Evolutionary conservation across 306 rosid species (phyloP).

Genomic region (Delonix regia): DNA sequence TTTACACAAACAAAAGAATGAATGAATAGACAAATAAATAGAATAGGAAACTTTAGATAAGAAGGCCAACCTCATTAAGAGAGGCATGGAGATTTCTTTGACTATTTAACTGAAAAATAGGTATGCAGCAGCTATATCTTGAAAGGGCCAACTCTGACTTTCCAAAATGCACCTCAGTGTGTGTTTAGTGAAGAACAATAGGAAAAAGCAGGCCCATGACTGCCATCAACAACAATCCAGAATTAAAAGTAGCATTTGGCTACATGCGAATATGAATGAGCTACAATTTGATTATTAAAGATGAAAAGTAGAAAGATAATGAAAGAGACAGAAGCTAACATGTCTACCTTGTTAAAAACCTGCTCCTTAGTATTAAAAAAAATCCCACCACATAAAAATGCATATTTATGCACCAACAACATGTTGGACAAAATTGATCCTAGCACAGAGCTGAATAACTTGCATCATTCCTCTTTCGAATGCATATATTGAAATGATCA

Average conservation of each 20-base stretch:
- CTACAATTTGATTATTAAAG: not conserved
- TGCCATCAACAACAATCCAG: constrained; percentile 68
- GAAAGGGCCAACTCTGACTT: constrained; percentile 67
- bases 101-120: constrained; percentile 70
- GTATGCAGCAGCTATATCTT: constrained; percentile 66
- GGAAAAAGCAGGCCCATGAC: constrained; percentile 72
- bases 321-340: not conserved
- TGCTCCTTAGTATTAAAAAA: constrained; percentile 63
- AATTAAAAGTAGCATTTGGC: constrained; percentile 70
- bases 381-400: constrained; percentile 77
- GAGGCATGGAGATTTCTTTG: constrained; percentile 48
- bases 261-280: constrained; percentile 46
- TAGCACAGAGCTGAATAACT: constrained; percentile 77
- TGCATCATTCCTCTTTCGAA: constrained; percentile 66
- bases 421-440: constrained; percentile 85
- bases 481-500: constrained; percentile 78
- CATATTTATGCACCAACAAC: constrained; percentile 86
- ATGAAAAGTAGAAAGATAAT: not conserved
- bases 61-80: constrained; percentile 53
- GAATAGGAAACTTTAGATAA: not conserved
- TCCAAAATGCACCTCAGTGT: constrained; percentile 57
- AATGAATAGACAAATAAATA: too few relatives aligned
- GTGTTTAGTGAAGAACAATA: constrained; percentile 64
- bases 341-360: constrained; percentile 70
- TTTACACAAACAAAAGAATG: too few relatives aligned